A percentile compares a stretch with the other conserved stretches of the same genome.
Conservation (phyloP, 352 stramenopile genomes). For the Globisporangium okanoganense region DNA sequence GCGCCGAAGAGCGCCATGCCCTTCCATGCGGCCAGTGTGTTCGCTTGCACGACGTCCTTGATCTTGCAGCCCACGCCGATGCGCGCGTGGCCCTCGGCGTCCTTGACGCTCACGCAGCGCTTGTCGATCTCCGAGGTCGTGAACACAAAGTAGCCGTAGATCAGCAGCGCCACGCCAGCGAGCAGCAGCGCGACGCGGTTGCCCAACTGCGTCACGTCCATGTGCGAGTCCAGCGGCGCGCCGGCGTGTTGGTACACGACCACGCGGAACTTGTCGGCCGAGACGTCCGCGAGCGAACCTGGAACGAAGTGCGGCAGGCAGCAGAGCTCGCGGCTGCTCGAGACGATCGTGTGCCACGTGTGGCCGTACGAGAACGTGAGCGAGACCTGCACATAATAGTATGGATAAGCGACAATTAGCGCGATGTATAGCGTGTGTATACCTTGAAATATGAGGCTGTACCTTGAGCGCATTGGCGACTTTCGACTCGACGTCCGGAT, state of each 20-base stretch:
- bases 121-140: slow-evolving; percentile 38
- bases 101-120: slow-evolving; percentile 26
- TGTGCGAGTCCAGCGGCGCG: slow-evolving; percentile 38
- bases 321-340: slow-evolving; percentile 49
- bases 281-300: slow-evolving; percentile 43
- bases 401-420: too few relatives aligned
- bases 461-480: slow-evolving; percentile 66
- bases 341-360: slow-evolving; percentile 70
- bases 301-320: slow-evolving; percentile 48
- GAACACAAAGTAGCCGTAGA: slow-evolving; percentile 60
- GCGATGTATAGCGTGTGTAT: too few relatives aligned
- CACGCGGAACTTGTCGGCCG: slow-evolving; percentile 48
- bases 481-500: slow-evolving; percentile 36
- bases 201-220: slow-evolving; percentile 58
- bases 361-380: slow-evolving; percentile 58
- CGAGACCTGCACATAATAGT: slow-evolving; percentile 17
- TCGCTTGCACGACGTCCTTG: slow-evolving; percentile 37
- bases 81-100: slow-evolving; percentile 10
- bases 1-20: slow-evolving; percentile 47
- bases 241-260: slow-evolving; percentile 68
- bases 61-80: slow-evolving; percentile 40
- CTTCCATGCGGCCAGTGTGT: slow-evolving; percentile 46
- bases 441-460: too few relatives aligned
- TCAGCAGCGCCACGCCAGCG: slow-evolving; percentile 51
- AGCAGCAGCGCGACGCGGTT: slow-evolving; percentile 58